Percentiles rank a stretch among this genome's conserved stretches.
Conservation (phyloP, 345 rosid species). For the Acer yangbiense region DNA sequence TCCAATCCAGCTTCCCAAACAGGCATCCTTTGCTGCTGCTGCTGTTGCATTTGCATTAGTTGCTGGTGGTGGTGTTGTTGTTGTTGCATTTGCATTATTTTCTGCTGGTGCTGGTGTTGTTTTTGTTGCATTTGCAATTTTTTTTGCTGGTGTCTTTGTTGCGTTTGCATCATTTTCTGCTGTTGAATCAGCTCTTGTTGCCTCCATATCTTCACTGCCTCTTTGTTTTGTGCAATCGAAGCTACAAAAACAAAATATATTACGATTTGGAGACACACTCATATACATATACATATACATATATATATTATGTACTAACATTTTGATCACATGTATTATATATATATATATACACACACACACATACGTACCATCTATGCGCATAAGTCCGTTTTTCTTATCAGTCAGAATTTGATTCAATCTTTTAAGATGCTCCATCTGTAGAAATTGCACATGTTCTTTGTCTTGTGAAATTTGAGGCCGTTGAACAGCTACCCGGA, state of each 20-base stretch:
- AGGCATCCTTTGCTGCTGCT: neutral
- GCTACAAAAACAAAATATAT: slow-evolving; percentile 15
- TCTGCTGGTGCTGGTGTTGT: too few relatives aligned
- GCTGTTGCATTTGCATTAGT: slow-evolving; percentile 8
- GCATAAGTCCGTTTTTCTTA: too few relatives aligned
- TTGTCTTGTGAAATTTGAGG: slow-evolving; percentile 25
- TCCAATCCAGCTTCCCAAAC: slow-evolving; percentile 20
- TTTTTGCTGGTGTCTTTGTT: too few relatives aligned
- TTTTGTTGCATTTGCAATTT: too few relatives aligned
- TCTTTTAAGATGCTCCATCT: slow-evolving; percentile 17
- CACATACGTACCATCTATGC: too few relatives aligned
- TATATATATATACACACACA: too few relatives aligned
- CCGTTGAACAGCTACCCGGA: slow-evolving; percentile 16
- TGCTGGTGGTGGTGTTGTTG: too few relatives aligned
- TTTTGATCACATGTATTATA: too few relatives aligned
- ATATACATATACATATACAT: neutral
- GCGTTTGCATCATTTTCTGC: too few relatives aligned
- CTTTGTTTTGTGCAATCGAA: slow-evolving; percentile 25
- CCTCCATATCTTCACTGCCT: slow-evolving; percentile 10
- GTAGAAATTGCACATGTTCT: neutral
- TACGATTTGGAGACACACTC: neutral
- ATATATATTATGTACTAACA: too few relatives aligned
- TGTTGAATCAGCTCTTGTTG: too few relatives aligned
- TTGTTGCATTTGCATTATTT: too few relatives aligned
- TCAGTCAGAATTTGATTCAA: neutral